Base-by-base conservation (phyloP, 768 basidiomycete species). In the Pleurotus eryngii region DNA sequence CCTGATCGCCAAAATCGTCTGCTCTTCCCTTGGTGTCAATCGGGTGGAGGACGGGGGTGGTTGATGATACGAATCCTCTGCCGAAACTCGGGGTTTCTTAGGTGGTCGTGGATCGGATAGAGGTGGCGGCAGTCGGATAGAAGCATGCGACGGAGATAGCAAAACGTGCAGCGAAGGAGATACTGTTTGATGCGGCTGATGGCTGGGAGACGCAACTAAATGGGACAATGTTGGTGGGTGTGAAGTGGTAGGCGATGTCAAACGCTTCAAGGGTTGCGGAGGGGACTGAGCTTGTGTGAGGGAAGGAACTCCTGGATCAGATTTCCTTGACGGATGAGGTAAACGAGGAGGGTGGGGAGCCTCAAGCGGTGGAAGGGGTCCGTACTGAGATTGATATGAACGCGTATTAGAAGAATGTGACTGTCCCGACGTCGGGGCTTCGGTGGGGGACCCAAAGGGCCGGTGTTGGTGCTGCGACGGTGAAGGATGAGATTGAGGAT, bases 71-170 rank as follows among this genome's bases (percentile, higher is more conserved):
- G 27, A 27, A 42, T 54, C 51, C 22, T 54, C 51, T 42, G 51
- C 4, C 15, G 51, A 54, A 17, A 54, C 51, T 42, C 51, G 51
- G 39, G 51, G 38, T 42, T 54, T 54, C 51, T 54, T 54, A 18
- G 39, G 39, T 18, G 51, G 51, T 12, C 51, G 51, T 22, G 51
- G 51, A 54, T 54, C 51, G 18, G 51, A 11, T 20, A 54, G 24
- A 6, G 51, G 51, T 38, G 51, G 51, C 22, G 51, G 51, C 8
- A 54, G 39, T 42, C 51, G 51, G 51, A 54, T 54, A 4, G 51
- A 39, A 39, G 51, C 20, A 12, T 54, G 51, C 20, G 51, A 54
- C 43, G 51, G 51, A 15, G 51, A 54, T 20, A 54, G 51, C 22
- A 54, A 15, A n/a, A 39, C 51, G n/a, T 54, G 51, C 39, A 54